Evolutionary conservation across 2,329 filamentous ascomycete species (phyloP).

Genomic region (Pseudogymnoascus sp.): DNA sequence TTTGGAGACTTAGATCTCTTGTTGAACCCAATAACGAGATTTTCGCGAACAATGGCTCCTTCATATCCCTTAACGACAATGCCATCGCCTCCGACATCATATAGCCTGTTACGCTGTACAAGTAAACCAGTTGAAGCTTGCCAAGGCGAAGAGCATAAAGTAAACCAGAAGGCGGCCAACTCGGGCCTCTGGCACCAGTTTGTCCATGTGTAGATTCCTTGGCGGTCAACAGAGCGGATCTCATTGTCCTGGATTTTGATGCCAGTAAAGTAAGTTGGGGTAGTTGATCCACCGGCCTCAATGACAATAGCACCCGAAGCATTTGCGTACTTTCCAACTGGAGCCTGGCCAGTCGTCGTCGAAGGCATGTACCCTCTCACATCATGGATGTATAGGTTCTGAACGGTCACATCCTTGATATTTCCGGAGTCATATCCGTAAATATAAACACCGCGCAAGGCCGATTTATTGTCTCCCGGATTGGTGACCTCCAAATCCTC

Average conservation of each 20-base stretch:
- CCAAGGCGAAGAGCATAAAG: not conserved
- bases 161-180: not conserved
- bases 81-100: not conserved
- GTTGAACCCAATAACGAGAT: not conserved
- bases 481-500: not conserved
- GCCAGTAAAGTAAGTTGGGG: not conserved
- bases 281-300: not conserved
- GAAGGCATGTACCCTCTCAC: slow-evolving; percentile 2
- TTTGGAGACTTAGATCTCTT: not conserved
- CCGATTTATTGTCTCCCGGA: not conserved
- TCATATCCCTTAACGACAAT: not conserved
- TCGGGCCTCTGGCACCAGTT: not conserved
- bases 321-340: not conserved
- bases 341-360: not conserved
- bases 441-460: not conserved
- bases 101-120: not conserved
- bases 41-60: not conserved
- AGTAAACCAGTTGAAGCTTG: not conserved
- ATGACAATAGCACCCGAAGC: not conserved
- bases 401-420: not conserved
- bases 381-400: slow-evolving; percentile 1
- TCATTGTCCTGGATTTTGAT: not conserved
- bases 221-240: not conserved
- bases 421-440: not conserved
- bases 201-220: not conserved